Evolutionary conservation across 2,329 filamentous ascomycete genomes (phyloP).

Genomic region (Nigrospora sphaerica): DNA sequence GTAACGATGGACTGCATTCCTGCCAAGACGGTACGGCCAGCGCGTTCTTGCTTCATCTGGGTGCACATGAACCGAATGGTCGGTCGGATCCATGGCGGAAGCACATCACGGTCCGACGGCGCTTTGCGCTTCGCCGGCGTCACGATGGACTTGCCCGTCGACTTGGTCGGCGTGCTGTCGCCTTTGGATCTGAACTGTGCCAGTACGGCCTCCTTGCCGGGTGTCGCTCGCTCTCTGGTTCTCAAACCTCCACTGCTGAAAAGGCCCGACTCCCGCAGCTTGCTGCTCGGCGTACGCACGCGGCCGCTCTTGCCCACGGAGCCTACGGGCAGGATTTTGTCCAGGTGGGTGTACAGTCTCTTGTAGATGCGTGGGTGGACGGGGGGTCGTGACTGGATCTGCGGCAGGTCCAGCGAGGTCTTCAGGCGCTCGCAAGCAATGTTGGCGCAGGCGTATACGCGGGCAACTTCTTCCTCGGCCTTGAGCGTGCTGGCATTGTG

Average conservation of each 20-base stretch:
- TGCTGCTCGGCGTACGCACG: constrained; percentile 23
- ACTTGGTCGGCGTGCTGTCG: constrained; percentile 34
- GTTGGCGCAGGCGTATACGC: constrained; percentile 77
- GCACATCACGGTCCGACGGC: constrained; percentile 14
- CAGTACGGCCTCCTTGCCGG: constrained; percentile 37
- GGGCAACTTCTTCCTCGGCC: constrained; percentile 79
- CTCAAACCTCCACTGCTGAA: constrained; percentile 21
- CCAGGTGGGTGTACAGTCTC: constrained; percentile 74
- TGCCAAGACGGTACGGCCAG: constrained; percentile 67
- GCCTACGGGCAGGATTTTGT: constrained; percentile 54
- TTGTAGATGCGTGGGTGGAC: constrained; percentile 77
- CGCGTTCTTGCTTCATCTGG: constrained; percentile 49
- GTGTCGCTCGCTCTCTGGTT: constrained; percentile 33
- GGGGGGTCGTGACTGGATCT: constrained; percentile 68
- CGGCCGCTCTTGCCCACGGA: constrained; percentile 14
- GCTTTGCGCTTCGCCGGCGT: constrained; percentile 9
- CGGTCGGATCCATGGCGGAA: constrained; percentile 63
- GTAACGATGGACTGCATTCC: constrained; percentile 56
- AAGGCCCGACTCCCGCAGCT: constrained; percentile 24
- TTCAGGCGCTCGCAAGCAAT: constrained; percentile 85
- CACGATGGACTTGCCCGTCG: constrained; percentile 20
- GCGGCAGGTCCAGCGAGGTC: constrained; percentile 67
- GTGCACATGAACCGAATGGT: constrained; percentile 60
- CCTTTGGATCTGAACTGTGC: constrained; percentile 32
- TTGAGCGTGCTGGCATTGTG: constrained; percentile 71